Base-by-base conservation (phyloP, 176 grass and related monocot species). In the Cenchrus purpureus region DNA sequence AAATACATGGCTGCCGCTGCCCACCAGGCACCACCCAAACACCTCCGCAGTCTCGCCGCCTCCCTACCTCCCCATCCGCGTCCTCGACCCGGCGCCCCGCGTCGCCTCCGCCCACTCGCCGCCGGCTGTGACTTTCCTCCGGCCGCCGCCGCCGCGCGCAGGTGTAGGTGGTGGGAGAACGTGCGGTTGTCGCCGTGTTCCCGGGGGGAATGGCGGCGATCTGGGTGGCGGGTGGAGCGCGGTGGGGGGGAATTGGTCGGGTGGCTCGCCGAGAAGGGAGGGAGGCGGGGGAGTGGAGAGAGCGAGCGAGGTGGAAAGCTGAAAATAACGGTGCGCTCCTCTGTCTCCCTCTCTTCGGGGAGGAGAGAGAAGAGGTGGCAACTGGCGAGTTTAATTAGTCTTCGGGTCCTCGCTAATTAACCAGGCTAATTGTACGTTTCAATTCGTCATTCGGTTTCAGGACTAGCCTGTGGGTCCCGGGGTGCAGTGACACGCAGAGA, bases 1-100 rank as follows among this genome's bases (percentile, higher is more conserved):
- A 95, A 90, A 90, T 86, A 83, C 97, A 99, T 99, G 71, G 88
- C 69, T 87, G 80, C 82, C 74, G 66, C 40, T 22, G 55, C 53
- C 16, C 37, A 40, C 53, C 77, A 29, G 40, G 52, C 56, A n/a
- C 55, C 5, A 45, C 29, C 10, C 42, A 45, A 29, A 37, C 45
- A 46, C 67, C 67, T 13, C 45, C 19, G 5, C 50, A 2, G 1
- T 57, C 73, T 6, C 34, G 52, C 68, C 57, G 66, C 84, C 50
- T 51, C 70, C 9, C 77, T 81, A 90, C 25, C 63, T 46, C 37
- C 37, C 74, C 90, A 89, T 94, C 70, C 76, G 78, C 91, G 7
- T 46, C 20, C 2, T 20, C 8, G 2, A 10, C 7, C 57, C 43
- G 13, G 31, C 20, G 16, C 78, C 60, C 65, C 67, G 5, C 61